Base-by-base conservation (phyloP, 768 basidiomycete species). In the Atractiella rhizophila region DNA sequence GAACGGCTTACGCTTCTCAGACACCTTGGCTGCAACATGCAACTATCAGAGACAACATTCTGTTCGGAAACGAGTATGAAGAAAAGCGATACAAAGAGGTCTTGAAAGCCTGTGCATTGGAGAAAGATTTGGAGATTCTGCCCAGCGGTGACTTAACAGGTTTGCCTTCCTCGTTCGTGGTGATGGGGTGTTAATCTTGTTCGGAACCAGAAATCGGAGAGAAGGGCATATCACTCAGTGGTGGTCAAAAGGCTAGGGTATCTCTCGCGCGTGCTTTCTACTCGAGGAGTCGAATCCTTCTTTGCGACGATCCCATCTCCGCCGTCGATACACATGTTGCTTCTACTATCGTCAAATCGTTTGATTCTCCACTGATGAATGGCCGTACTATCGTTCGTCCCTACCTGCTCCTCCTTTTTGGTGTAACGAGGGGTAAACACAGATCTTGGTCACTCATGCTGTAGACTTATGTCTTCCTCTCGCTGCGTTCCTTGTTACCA, bases 211-310 rank as follows among this genome's bases (percentile, higher is more conserved):
- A 45, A 26, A 42, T 49, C n/a, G 48, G 49, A 13, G 46, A 48
- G 34, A 29, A 35, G 23, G 46, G 46, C 3, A 45, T 47, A 28
- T 35, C 43, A 18, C 35, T 47, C n/a, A 43, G 40, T 1, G 46
- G 49, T 12, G 46, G 49, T 0, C 49, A 48, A 24, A 45, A 48
- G 28, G 49, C 49, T 11, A 40, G 49, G 3, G 44, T 77, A 5
- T 76, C 75, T 0, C 61, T 77, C n/a, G 74, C 79, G 30, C 73
- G 85, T 28, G 82, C 85, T 5, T 73, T 88, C 18, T 85, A 88
- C 57, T 82, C 76, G 48, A 69, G 79, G 15, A 80, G n/a, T n/a
- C n/a, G n/a, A n/a, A n/a, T n/a, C 9, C 43, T 49, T 28, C 40
- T 50, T 24, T 37, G 46, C 3, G 48, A 50, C 27, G 48, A 50